These are phyloP conservation scores for Perilla frutescens DNA, from an alignment of 257 asterid genomes.

Conservation along the genomic window DNA sequence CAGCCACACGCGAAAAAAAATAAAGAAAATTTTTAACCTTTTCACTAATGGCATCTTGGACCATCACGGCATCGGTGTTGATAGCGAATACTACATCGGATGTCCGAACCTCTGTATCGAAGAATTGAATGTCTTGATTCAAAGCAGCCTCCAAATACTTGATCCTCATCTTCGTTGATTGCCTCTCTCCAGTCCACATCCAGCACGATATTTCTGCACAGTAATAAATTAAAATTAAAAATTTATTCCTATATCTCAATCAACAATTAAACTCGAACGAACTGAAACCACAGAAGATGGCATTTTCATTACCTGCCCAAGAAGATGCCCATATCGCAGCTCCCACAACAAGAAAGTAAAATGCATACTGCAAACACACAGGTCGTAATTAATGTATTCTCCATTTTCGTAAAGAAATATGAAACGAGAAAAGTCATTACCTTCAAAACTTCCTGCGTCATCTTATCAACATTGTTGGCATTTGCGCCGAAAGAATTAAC, in stretches of 20 bases:
- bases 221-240: background rate
- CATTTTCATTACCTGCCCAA: constrained; percentile 81
- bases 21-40: constrained; percentile 51
- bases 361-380: constrained; percentile 78
- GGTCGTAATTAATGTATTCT: background rate
- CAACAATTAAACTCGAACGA: background rate
- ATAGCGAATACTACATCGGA: constrained; percentile 92
- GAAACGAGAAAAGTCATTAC: constrained; percentile 33
- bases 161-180: constrained; percentile 90
- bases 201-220: constrained; percentile 92
- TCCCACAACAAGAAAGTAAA: constrained; percentile 97
- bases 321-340: constrained; percentile 99
- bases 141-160: constrained; percentile 81
- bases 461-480: constrained; percentile 87
- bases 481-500: constrained; percentile 95
- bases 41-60: constrained; percentile 96
- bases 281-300: background rate
- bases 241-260: background rate
- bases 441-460: constrained; percentile 96
- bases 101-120: constrained; percentile 89
- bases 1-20: background rate
- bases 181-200: constrained; percentile 99
- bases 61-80: constrained; percentile 90
- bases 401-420: background rate
- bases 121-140: constrained; percentile 84